These are phyloP conservation scores for Porcisia hertigi DNA, from an alignment of 208 protist species.

Conservation along the genomic window DNA sequence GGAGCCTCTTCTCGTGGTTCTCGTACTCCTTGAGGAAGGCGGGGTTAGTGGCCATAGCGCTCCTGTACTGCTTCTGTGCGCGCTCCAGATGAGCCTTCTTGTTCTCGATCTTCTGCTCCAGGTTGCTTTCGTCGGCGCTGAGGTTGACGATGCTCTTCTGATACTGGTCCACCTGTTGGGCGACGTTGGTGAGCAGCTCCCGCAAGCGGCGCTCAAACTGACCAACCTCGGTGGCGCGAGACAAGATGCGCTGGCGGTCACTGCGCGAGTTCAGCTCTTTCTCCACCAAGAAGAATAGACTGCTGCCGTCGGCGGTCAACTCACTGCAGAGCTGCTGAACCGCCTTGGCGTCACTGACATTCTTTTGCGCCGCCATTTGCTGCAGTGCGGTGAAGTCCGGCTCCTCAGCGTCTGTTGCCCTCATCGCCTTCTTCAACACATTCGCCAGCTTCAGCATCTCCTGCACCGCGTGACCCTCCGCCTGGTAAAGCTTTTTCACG, in stretches of 20 bases:
- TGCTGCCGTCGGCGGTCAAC: slow-evolving; percentile 86
- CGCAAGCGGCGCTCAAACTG: slow-evolving; percentile 92
- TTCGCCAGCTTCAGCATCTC: slow-evolving; percentile 95
- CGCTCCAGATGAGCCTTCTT: slow-evolving; percentile 94
- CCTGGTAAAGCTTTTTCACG: slow-evolving; percentile 94
- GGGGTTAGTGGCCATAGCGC: slow-evolving; percentile 89
- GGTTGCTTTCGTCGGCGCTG: slow-evolving; percentile 87
- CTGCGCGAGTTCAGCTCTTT: slow-evolving; percentile 68
- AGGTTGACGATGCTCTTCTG: slow-evolving; percentile 87
- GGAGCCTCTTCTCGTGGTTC: slow-evolving; percentile 89
- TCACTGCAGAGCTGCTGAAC: slow-evolving; percentile 91
- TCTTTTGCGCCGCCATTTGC: slow-evolving; percentile 86
- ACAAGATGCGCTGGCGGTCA: slow-evolving; percentile 83
- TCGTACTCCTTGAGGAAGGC: slow-evolving; percentile 95
- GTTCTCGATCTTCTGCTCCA: slow-evolving; percentile 96
- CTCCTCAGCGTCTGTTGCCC: slow-evolving; percentile 72
- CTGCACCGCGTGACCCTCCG: slow-evolving; percentile 95
- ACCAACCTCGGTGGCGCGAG: slow-evolving; percentile 84
- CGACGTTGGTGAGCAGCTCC: slow-evolving; percentile 68
- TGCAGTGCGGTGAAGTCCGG: slow-evolving; percentile 74
- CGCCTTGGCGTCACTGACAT: slow-evolving; percentile 81
- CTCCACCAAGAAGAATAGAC: slow-evolving; percentile 89
- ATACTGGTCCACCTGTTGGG: slow-evolving; percentile 84
- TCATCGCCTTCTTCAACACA: slow-evolving; percentile 90
- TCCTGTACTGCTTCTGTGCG: slow-evolving; percentile 89